Conservation (phyloP, 2,329 filamentous ascomycete species). For the Didymella sp. region DNA sequence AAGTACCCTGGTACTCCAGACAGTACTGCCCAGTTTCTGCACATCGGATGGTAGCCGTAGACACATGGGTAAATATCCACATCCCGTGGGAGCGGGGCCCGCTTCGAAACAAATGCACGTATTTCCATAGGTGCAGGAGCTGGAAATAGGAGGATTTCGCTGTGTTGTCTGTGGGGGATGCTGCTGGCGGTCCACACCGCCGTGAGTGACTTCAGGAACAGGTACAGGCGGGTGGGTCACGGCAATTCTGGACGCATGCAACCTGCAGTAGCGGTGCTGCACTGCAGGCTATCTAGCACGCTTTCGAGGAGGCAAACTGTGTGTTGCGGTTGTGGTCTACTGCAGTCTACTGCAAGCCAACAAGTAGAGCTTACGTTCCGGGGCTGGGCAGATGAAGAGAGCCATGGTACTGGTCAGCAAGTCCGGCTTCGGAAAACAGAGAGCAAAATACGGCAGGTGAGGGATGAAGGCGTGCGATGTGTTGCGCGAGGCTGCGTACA, state of each 20-base stretch:
- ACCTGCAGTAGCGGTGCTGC: conserved; percentile 42
- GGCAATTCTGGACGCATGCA: conserved; percentile 29
- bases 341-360: conserved; percentile 40
- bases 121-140: conserved; percentile 29
- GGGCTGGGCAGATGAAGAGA: conserved; percentile 8
- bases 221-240: conserved; percentile 36
- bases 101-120: conserved; percentile 16
- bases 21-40: conserved; percentile 25
- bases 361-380: conserved; percentile 12
- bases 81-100: conserved; percentile 21
- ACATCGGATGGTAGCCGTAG: conserved; percentile 27
- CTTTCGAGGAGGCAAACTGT: conserved; percentile 32
- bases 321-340: conserved; percentile 26
- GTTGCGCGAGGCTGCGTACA: conserved; percentile 33
- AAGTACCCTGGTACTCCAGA: conserved; percentile 17
- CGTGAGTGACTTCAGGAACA: conserved; percentile 34
- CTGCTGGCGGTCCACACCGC: conserved; percentile 43
- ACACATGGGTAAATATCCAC: conserved; percentile 26
- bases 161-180: conserved; percentile 34
- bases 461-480: conserved; percentile 19
- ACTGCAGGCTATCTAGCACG: conserved; percentile 27
- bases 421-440: conserved; percentile 36
- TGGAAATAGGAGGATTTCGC: conserved; percentile 12
- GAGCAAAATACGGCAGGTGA: conserved; percentile 27
- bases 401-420: conserved; percentile 19